A percentile compares a stretch with the other conserved stretches of the same genome.
Conservation (phyloP, 2,329 filamentous ascomycete species). For the Ophiostoma triangulosporum region DNA sequence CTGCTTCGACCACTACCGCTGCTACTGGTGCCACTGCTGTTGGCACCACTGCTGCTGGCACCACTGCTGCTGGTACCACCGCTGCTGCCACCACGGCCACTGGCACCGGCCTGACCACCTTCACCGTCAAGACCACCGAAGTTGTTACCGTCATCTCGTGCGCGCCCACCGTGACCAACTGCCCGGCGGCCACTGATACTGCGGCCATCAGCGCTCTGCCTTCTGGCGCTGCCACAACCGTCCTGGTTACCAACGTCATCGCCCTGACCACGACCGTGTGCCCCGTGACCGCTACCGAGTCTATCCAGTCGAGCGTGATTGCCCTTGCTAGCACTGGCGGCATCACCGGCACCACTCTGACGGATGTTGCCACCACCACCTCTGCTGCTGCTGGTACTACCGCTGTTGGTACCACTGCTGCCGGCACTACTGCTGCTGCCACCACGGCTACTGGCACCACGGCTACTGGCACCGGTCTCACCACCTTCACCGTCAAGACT, state of each 20-base stretch:
- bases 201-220: slow-evolving; percentile 24
- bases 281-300: slow-evolving; percentile 26
- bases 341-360: slow-evolving; percentile 26
- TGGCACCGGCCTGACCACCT: slow-evolving; percentile 20
- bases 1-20: slow-evolving; percentile 14
- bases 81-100: neutral
- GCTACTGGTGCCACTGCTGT: slow-evolving; percentile 17
- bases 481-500: slow-evolving; percentile 28
- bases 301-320: slow-evolving; percentile 25
- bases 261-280: slow-evolving; percentile 27
- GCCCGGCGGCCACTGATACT: slow-evolving; percentile 20
- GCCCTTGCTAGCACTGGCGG: slow-evolving; percentile 20
- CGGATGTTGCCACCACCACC: slow-evolving; percentile 17
- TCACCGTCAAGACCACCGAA: slow-evolving; percentile 26
- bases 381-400: slow-evolving; percentile 21
- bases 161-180: slow-evolving; percentile 16
- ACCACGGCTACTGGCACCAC: neutral
- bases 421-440: neutral
- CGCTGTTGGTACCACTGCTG: neutral
- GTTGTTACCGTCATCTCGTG: slow-evolving; percentile 24
- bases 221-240: slow-evolving; percentile 18
- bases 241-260: slow-evolving; percentile 26
- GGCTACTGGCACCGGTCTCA: slow-evolving; percentile 15
- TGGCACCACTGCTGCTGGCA: neutral
- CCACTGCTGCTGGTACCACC: slow-evolving; percentile 12